These are phyloP conservation scores for Colletotrichum lindemuthianum DNA, from an alignment of 2,329 filamentous ascomycete species.

Conservation along the genomic window DNA sequence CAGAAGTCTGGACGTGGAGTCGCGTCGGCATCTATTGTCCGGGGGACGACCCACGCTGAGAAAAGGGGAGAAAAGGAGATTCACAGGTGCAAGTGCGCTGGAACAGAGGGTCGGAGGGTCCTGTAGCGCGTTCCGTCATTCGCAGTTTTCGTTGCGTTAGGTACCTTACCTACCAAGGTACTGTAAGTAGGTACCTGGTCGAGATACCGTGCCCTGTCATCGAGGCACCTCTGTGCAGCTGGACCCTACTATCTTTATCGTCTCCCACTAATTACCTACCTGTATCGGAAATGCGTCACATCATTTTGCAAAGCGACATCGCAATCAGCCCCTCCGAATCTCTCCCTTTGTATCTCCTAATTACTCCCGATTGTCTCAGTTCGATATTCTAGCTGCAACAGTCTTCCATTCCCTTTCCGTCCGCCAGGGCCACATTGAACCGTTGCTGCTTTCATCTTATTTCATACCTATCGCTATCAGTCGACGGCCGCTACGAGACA, in stretches of 20 bases:
- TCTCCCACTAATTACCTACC: too few relatives aligned
- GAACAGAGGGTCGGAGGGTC: constrained; percentile 6
- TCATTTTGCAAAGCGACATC: too few relatives aligned
- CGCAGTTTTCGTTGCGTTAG: constrained; percentile 28
- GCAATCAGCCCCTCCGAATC: too few relatives aligned
- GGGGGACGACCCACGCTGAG: constrained; percentile 28
- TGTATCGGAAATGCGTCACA: constrained; percentile 14
- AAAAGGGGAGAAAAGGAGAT: not conserved
- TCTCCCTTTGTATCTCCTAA: too few relatives aligned
- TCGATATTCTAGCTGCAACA: too few relatives aligned
- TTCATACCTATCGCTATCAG: not conserved
- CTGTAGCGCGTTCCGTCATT: constrained; percentile 36
- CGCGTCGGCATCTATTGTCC: not conserved
- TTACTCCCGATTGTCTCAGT: constrained; percentile 2
- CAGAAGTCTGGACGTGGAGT: constrained; percentile 3
- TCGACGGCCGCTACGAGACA: not conserved
- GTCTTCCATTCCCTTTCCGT: too few relatives aligned
- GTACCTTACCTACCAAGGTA: constrained; percentile 4
- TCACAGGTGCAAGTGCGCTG: not conserved
- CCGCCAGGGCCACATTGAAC: not conserved
- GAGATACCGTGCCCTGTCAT: too few relatives aligned
- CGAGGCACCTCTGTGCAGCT: too few relatives aligned
- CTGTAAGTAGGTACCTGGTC: too few relatives aligned
- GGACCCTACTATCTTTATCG: too few relatives aligned
- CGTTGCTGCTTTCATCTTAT: not conserved